Evolutionary conservation across 768 basidiomycete species (phyloP), one percentile per base, ranked within the genome.

Genomic region (Sutorius australiensis): DNA sequence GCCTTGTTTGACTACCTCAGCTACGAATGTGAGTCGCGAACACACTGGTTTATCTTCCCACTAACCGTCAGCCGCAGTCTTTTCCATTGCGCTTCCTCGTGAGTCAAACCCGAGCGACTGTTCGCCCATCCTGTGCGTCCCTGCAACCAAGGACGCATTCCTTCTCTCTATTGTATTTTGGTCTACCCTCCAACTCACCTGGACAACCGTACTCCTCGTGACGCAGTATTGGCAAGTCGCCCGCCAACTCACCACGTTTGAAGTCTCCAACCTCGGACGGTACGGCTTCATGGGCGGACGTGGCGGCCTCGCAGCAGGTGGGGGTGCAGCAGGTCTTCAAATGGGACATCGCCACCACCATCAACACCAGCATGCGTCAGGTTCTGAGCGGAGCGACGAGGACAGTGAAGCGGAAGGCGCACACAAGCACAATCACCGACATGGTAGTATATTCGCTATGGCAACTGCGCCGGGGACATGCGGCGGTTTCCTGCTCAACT

Each of bases 201-300:
- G 95, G 97, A 98, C 97, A 1, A 70, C 81, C 45, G 79, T 98
- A 50, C 85, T 98, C 30, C 84, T 97, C 43, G 81, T 79, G 41
- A 84, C 85, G 5, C 95, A 99, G 62, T 75, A 86, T 45, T 95
- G 91, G 90, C 97, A 99, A 70, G 83, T 98, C 49, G 82, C 87
- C 2, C 82, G 87, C 24, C 95, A 98, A 64, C 92, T 98, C 81
- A 99, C 95, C 2, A 98, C 95, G 0, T 79, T 95, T 50, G 95
- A 99, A 66, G 92, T 98, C 3, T 87, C 86, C 54, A 99, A 99
- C 65, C 83, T 98, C 3, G 93, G 95, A 3, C 82, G 95, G 42
- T 98, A 86, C 64, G 95, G 97, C 12, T 98, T 86, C 74, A 95
- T 99, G 92, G 95, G 97, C 34, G 95, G 95, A 0, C 84, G 91